A percentile compares a stretch with the other conserved stretches of the same genome.
Evolutionary conservation across 2,329 filamentous ascomycete species (phyloP).

Genomic region (Trematosphaeria pertusa): DNA sequence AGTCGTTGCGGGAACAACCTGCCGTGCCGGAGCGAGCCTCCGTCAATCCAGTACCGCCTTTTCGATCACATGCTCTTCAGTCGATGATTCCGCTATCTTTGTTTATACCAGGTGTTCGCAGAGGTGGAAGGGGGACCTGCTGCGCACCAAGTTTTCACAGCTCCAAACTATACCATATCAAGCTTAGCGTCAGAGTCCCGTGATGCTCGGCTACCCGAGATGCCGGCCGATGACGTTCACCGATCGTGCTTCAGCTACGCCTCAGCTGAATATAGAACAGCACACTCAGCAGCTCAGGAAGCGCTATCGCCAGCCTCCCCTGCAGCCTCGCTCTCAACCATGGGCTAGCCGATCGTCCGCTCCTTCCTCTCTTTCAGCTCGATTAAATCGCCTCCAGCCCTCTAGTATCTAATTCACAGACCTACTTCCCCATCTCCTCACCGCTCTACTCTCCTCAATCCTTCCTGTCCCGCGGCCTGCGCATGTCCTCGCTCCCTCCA

Average conservation of each 20-base stretch:
- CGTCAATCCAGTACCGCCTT: too few relatives aligned
- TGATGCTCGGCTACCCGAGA: background rate
- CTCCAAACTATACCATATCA: too few relatives aligned
- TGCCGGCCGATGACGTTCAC: background rate
- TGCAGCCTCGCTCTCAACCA: background rate
- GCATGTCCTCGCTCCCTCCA: background rate
- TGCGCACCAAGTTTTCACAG: too few relatives aligned
- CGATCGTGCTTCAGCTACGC: constrained; percentile 2
- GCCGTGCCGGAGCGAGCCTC: too few relatives aligned
- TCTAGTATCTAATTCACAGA: background rate
- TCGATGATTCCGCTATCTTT: too few relatives aligned
- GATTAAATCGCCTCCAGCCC: too few relatives aligned
- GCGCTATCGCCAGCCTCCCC: background rate
- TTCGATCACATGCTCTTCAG: too few relatives aligned
- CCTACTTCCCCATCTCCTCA: background rate
- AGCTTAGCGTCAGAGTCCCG: background rate
- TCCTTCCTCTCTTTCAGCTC: background rate
- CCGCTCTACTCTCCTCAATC: background rate
- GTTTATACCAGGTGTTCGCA: too few relatives aligned
- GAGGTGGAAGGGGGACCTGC: too few relatives aligned
- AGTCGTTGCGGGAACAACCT: too few relatives aligned
- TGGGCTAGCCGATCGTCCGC: background rate
- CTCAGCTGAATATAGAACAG: constrained; percentile 5
- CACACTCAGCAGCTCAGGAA: background rate
- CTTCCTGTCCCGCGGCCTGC: background rate